phyloP scores from a whole-genome alignment of 1,284 basidiomycete genomes.

The Trichosporon coremiiforme region DNA sequence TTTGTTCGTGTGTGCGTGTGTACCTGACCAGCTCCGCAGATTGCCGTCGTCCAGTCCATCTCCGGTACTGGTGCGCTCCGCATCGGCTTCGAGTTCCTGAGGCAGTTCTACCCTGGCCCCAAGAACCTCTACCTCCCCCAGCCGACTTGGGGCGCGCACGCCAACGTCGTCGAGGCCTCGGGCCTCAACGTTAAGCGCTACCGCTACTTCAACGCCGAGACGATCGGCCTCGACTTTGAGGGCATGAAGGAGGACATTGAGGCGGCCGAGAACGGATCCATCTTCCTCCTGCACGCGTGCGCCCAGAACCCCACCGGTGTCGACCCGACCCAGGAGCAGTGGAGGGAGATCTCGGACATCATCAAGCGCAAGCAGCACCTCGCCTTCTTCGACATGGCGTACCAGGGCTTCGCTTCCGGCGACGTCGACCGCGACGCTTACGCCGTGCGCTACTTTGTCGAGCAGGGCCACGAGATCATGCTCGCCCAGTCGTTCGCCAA shows the following conservation, averaged over 20 bases:
- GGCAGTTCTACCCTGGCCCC: constrained; percentile 79
- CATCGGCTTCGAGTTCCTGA: constrained; percentile 90
- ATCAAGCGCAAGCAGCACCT: constrained; percentile 66
- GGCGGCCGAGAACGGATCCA: constrained; percentile 59
- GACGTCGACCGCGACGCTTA: constrained; percentile 86
- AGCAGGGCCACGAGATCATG: constrained; percentile 81
- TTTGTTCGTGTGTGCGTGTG: constrained; percentile 12
- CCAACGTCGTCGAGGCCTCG: constrained; percentile 78
- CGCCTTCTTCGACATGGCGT: constrained; percentile 73
- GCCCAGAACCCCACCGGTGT: constrained; percentile 93
- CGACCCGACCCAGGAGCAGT: constrained; percentile 91
- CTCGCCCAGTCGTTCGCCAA: constrained; percentile 96
- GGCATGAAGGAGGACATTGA: constrained; percentile 85
- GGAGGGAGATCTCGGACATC: constrained; percentile 86
- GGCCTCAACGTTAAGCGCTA: constrained; percentile 83
- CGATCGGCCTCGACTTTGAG: constrained; percentile 89
- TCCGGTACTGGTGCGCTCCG: constrained; percentile 97
- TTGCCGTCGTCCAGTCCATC: constrained; percentile 92
- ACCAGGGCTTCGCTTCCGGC: constrained; percentile 93
- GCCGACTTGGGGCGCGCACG: constrained; percentile 99
- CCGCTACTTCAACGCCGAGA: constrained; percentile 88
- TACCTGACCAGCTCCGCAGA: constrained; percentile 58
- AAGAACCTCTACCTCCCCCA: constrained; percentile 91
- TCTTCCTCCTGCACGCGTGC: constrained; percentile 40
- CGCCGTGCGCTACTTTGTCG: constrained; percentile 91